Evolutionary conservation across 148 eudicot genomes (phyloP), one percentile per base, ranked within the genome.

Genomic region (Selenicereus undatus): DNA sequence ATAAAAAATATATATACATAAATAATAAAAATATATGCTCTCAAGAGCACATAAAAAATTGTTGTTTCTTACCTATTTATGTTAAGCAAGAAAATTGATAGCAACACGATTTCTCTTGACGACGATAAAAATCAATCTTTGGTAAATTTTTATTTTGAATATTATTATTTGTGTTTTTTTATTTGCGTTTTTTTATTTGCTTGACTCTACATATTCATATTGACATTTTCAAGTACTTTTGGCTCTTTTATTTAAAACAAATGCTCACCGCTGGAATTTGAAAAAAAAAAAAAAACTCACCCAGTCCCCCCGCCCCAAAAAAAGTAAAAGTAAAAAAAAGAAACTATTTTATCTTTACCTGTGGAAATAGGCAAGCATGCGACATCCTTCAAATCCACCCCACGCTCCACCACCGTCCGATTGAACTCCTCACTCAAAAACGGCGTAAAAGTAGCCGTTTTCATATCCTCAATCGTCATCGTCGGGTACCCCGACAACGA

Each of bases 381-480:
- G 7, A 97, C 86, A 82, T 97, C 99, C 56, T 79, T 76, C 75
- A 90, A 81, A 79, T 89, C 93, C 35, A 97, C 89, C 12, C 99
- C 97, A 32, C 99, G 94, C 22, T 77, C 86, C 60, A 82, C 29
- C 76, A 97, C 81, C 73, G 98, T 89, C 60, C 88, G 95, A 84
- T 97, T 97, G 52, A 97, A 97, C 68, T 84, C 94, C 1, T 83
- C 74, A 83, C 86, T 92, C 22, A 76, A 69, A 3, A 97, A 87
- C 30, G 99, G 99, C 3, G 94, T 96, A 84, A 78, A 86, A 29
- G 91, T 88, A 2, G 89, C 86, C 17, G 88, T 78, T 0, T 78
- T 84, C 99, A 97, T 97, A 70, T 97, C 99, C 85, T 97, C 97
- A 0, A 94, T 79, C 32, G 99, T 97, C 99, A 97, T 91, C 7